phyloP scores from a whole-genome alignment of 106 monocot genomes.

The Allium sativum region DNA sequence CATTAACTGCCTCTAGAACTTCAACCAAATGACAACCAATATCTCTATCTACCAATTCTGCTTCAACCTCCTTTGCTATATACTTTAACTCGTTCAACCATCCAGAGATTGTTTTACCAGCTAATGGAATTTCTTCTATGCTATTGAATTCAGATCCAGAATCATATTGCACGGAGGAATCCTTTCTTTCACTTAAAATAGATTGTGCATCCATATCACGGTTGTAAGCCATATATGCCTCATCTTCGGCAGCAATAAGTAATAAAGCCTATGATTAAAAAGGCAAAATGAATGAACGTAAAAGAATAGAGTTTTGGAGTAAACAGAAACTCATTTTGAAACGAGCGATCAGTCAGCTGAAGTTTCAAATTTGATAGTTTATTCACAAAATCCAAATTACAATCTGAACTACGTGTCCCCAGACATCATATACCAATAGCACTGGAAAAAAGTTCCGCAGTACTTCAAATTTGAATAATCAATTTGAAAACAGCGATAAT shows the following conservation, averaged over 20 bases:
- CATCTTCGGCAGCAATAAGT: conserved; percentile 66
- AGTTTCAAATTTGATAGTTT: background rate
- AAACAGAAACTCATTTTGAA: background rate
- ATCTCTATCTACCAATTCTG: conserved; percentile 44
- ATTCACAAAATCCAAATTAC: background rate
- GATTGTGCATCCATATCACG: conserved; percentile 35
- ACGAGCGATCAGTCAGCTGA: background rate
- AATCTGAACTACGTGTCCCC: background rate
- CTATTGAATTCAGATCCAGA: conserved; percentile 10
- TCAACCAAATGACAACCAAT: conserved; percentile 53
- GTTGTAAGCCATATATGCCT: conserved; percentile 42
- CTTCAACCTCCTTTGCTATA: conserved; percentile 62
- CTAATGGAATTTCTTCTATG: conserved; percentile 39
- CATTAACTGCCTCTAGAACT: conserved; percentile 54
- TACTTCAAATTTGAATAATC: too few relatives aligned
- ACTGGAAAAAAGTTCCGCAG: too few relatives aligned
- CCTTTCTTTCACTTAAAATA: conserved; percentile 33
- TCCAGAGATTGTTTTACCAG: conserved; percentile 46
- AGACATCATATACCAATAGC: background rate
- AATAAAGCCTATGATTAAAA: conserved; percentile 35
- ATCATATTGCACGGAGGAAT: conserved; percentile 3
- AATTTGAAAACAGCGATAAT: too few relatives aligned
- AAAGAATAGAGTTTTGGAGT: background rate
- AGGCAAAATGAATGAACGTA: background rate
- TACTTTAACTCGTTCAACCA: conserved; percentile 56